Percentiles rank a stretch among this genome's conserved stretches.
Evolutionary conservation across 1,284 basidiomycete species (phyloP).

Genomic region (Puccinia brachypodii): DNA sequence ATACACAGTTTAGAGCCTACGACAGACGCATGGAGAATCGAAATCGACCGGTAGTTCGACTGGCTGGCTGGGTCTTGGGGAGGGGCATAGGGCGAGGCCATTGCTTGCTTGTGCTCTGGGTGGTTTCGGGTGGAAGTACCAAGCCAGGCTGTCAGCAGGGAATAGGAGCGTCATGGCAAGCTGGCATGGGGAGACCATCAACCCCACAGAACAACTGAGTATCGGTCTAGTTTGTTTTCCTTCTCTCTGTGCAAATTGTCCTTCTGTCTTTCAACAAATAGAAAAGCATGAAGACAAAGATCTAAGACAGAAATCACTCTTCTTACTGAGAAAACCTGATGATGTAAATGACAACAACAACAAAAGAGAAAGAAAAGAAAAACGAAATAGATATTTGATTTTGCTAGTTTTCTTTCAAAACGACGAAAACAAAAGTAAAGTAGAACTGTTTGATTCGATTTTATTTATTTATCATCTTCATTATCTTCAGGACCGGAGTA

Average conservation of each 20-base stretch:
- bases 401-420: neutral
- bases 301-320: no score
- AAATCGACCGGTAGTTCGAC: conserved; percentile 40
- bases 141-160: neutral
- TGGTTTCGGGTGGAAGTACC: no score
- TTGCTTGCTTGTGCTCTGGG: no score
- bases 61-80: conserved; percentile 42
- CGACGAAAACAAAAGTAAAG: neutral
- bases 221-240: no score
- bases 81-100: conserved; percentile 12
- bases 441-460: neutral
- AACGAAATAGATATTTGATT: neutral
- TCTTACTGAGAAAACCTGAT: neutral
- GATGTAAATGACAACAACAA: neutral
- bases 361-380: neutral
- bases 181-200: no score
- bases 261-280: no score
- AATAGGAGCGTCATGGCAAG: neutral
- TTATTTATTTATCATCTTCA: no score
- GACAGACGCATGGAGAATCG: conserved; percentile 41
- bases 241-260: no score
- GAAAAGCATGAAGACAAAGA: no score
- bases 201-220: no score
- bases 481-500: neutral
- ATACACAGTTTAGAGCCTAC: no score